These are phyloP conservation scores for Sporisorium reilianum DNA, from an alignment of 1,284 basidiomycete genomes.

Conservation along the genomic window DNA sequence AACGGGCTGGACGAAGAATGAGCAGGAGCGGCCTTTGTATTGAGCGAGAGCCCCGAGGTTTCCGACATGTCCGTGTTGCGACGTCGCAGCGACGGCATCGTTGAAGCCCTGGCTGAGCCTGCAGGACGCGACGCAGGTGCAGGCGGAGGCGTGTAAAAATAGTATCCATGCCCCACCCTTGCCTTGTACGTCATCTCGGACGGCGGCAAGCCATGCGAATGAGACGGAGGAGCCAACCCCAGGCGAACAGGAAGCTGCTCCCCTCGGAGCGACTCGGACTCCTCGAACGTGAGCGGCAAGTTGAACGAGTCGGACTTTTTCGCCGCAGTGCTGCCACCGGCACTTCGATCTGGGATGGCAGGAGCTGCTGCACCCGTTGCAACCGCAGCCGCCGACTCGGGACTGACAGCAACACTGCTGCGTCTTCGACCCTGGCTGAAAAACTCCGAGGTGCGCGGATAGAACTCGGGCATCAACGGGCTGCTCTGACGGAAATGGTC, in stretches of 20 bases:
- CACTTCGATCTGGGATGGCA: neutral
- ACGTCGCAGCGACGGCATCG: constrained; percentile 8
- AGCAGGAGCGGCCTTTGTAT: constrained; percentile 1
- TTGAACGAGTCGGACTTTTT: constrained; percentile 34
- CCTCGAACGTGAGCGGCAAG: constrained; percentile 34
- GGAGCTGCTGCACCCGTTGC: constrained; percentile 5
- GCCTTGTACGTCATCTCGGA: constrained; percentile 44
- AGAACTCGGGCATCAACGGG: constrained; percentile 40
- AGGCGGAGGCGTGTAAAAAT: constrained; percentile 57
- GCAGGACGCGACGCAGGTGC: neutral
- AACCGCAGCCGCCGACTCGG: constrained; percentile 5
- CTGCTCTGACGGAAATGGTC: constrained; percentile 50
- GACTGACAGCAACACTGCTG: constrained; percentile 26
- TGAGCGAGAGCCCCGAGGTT: constrained; percentile 2
- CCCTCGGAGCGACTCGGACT: constrained; percentile 29
- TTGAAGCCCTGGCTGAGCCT: constrained; percentile 2
- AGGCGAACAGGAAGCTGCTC: constrained; percentile 55
- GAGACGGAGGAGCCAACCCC: constrained; percentile 52
- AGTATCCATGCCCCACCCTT: constrained; percentile 47
- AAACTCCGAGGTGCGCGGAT: constrained; percentile 49
- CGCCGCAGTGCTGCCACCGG: neutral
- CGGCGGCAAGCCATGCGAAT: constrained; percentile 22
- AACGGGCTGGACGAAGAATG: constrained; percentile 11
- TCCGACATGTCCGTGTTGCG: constrained; percentile 27
- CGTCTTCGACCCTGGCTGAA: constrained; percentile 43